Conservation (phyloP, 139 green algal species). For the Chara braunii region DNA sequence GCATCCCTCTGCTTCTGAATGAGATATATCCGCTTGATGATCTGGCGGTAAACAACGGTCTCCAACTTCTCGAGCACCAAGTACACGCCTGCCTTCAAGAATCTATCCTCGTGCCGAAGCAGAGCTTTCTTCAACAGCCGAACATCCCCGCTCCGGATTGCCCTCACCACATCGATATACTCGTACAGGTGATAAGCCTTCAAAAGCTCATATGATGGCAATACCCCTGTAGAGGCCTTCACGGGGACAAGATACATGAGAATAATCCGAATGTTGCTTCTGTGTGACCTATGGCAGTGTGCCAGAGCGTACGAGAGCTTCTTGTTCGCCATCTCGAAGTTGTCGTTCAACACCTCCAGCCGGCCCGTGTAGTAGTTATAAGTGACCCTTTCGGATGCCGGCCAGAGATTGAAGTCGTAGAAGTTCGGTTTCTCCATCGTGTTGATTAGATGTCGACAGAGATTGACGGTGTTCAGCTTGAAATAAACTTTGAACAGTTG, state of each 20-base stretch:
- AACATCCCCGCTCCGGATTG: slow-evolving; percentile 52
- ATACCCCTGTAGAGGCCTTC: slow-evolving; percentile 49
- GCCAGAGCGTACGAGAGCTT: slow-evolving; percentile 57
- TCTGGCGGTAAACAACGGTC: slow-evolving; percentile 50
- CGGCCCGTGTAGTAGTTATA: slow-evolving; percentile 61
- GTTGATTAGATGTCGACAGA: slow-evolving; percentile 63
- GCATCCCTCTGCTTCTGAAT: slow-evolving; percentile 52
- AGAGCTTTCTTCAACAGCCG: slow-evolving; percentile 50
- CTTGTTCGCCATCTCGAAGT: slow-evolving; percentile 50
- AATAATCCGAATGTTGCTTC: slow-evolving; percentile 51
- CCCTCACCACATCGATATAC: slow-evolving; percentile 50
- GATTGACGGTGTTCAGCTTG: slow-evolving; percentile 62
- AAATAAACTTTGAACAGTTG: slow-evolving; percentile 74
- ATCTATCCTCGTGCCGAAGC: slow-evolving; percentile 43
- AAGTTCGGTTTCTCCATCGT: slow-evolving; percentile 52
- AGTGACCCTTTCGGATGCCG: slow-evolving; percentile 43
- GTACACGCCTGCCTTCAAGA: slow-evolving; percentile 61
- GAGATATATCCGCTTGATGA: slow-evolving; percentile 53
- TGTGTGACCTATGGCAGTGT: slow-evolving; percentile 48
- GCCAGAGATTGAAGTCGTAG: slow-evolving; percentile 52
- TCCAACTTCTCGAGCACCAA: slow-evolving; percentile 71
- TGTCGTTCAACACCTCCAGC: slow-evolving; percentile 70
- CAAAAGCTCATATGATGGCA: slow-evolving; percentile 50
- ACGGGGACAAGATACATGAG: slow-evolving; percentile 70
- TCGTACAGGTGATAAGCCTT: slow-evolving; percentile 49